Conservation (phyloP, 371 early-diverging fungal genomes). For the Lichtheimia ramosa region DNA sequence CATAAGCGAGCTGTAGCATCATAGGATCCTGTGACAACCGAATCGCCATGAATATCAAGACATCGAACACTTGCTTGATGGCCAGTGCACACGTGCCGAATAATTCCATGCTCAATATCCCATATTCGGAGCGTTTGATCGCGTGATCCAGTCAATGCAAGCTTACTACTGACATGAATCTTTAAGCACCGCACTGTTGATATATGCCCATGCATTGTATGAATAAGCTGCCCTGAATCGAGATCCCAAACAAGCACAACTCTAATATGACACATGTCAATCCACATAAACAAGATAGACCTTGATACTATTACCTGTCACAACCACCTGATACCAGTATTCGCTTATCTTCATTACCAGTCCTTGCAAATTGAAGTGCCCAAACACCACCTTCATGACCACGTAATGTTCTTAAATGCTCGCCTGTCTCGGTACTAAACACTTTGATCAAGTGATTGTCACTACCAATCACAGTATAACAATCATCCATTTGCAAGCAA, state of each 20-base stretch:
- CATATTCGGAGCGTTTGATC: conserved; percentile 86
- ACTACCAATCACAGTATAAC: conserved; percentile 82
- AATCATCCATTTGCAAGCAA: conserved; percentile 82
- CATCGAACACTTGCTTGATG: conserved; percentile 81
- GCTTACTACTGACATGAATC: conserved; percentile 45
- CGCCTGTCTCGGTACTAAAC: conserved; percentile 75
- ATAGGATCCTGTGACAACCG: conserved; percentile 85
- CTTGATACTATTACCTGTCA: conserved; percentile 58
- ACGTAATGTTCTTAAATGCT: conserved; percentile 60
- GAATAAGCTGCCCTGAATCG: conserved; percentile 66
- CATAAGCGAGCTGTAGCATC: conserved; percentile 87
- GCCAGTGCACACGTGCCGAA: conserved; percentile 65
- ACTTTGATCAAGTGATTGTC: conserved; percentile 85
- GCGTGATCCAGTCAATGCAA: conserved; percentile 85
- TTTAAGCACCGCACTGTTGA: conserved; percentile 89
- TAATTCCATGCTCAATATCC: conserved; percentile 66
- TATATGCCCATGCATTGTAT: conserved; percentile 80
- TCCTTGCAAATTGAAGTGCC: conserved; percentile 80
- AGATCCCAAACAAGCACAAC: conserved; percentile 87
- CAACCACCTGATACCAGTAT: conserved; percentile 74
- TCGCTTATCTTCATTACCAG: conserved; percentile 22
- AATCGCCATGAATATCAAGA: conserved; percentile 72
- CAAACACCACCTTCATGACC: conserved; percentile 95
- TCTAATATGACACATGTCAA: conserved; percentile 18
- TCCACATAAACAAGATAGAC: too few relatives aligned